Base-by-base conservation (phyloP, 768 basidiomycete genomes). In the Podaxis rugospora region DNA sequence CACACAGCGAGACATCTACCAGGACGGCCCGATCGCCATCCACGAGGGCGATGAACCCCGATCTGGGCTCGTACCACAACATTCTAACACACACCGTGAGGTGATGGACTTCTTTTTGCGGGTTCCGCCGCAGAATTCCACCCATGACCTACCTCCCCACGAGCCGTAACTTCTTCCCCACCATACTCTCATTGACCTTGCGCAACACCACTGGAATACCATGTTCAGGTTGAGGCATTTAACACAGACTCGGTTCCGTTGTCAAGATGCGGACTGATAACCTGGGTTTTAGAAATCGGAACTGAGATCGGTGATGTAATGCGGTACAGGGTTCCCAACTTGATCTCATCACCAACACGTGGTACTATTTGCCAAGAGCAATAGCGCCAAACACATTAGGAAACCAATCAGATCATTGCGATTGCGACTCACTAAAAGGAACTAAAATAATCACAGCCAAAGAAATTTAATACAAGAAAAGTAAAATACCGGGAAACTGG, bases 161-260 rank as follows among this genome's bases (percentile, higher is more conserved):
- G 51, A 88, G 71, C 59, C 86, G 77, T 63, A 88, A 64, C 72
- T 88, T 88, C 57, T 72, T 74, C 50, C 83, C 82, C 50, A 76
- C 65, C 37, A 80, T 64, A 14, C 69, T 66, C 18, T 75, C 69
- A 27, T 70, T 68, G 47, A 87, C 69, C 42, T 71, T 74, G 55
- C 73, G 69, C 42, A 87, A 55, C 68, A 70, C 75, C 51, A 75
- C 78, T 21, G 80, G 77, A 47, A 63, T 73, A n/a, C 81, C 84
- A 57, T 69, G 67, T 44, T 83, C 80, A 51, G 81, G 76, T 64
- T 78, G 78, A 47, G 81, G 76, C 83, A 84, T 84, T 32, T 51
- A 21, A 61, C n/a, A 36, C 36, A 36, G 42, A 61, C 35, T 61
- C 52, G 46, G 53, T 44, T 28, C 44, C 53, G 59, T 35, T 23